phyloP scores from a whole-genome alignment of 805 yeast genomes.

The Candida nonsorbophila region DNA sequence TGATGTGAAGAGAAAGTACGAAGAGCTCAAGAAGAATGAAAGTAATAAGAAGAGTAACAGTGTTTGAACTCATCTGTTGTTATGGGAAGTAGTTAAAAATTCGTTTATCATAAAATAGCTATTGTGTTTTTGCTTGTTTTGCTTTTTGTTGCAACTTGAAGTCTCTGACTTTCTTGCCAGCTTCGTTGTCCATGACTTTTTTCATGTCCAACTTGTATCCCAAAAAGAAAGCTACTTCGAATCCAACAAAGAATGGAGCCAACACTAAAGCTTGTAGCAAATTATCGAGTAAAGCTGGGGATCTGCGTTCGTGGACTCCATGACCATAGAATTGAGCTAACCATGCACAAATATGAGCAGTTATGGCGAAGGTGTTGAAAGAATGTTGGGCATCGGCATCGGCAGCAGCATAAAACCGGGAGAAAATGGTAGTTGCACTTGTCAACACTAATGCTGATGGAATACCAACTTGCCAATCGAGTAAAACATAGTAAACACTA shows the following conservation, averaged over 20 bases:
- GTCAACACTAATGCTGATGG: constrained; percentile 17
- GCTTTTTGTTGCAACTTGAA: constrained; percentile 1
- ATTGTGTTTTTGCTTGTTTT: neutral
- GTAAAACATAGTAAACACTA: constrained; percentile 50
- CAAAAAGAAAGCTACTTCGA: constrained; percentile 65
- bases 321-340: constrained; percentile 84
- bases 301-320: constrained; percentile 69
- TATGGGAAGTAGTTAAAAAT: no score
- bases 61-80: neutral
- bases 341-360: constrained; percentile 61
- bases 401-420: neutral
- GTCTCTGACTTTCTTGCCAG: constrained; percentile 19
- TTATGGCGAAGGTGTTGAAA: constrained; percentile 24
- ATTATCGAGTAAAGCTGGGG: constrained; percentile 85
- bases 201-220: constrained; percentile 57
- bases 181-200: constrained; percentile 42
- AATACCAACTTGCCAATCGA: constrained; percentile 45
- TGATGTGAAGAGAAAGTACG: constrained; percentile 45
- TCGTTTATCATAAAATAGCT: neutral
- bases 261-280: constrained; percentile 78
- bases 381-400: constrained; percentile 11
- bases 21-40: constrained; percentile 12
- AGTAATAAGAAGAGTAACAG: constrained; percentile 1
- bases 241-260: constrained; percentile 86
- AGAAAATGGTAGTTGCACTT: constrained; percentile 1